These are phyloP conservation scores for Herpetomonas samuelpessoai DNA, from an alignment of 208 protist genomes.

Conservation along the genomic window DNA sequence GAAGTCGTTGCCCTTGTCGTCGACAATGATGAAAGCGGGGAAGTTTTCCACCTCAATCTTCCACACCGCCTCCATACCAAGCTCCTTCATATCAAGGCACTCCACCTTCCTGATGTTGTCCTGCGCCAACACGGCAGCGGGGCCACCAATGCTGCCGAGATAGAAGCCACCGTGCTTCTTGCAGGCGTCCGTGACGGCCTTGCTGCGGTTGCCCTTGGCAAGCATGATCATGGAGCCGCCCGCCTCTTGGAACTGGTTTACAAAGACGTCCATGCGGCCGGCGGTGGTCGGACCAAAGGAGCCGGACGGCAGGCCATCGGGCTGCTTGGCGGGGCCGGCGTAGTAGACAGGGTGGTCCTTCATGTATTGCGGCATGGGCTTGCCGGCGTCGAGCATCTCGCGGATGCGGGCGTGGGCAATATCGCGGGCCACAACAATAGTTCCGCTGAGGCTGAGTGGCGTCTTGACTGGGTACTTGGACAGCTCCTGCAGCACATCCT, in stretches of 20 bases:
- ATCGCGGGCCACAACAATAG: slow-evolving; percentile 96
- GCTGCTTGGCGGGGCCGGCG: slow-evolving; percentile 97
- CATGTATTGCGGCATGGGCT: slow-evolving; percentile 93
- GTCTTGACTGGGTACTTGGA: slow-evolving; percentile 91
- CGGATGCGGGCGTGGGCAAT: slow-evolving; percentile 96
- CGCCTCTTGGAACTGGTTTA: slow-evolving; percentile 91
- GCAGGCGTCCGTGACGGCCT: slow-evolving; percentile 90
- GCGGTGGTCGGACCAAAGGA: slow-evolving; percentile 97
- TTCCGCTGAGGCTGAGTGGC: slow-evolving; percentile 93
- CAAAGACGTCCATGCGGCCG: slow-evolving; percentile 96
- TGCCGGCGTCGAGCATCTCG: slow-evolving; percentile 85
- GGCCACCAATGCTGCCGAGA: slow-evolving; percentile 96
- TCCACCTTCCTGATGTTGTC: slow-evolving; percentile 94
- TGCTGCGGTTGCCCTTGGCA: slow-evolving; percentile 96
- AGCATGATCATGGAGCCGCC: slow-evolving; percentile 93
- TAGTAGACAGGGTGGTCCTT: slow-evolving; percentile 97
- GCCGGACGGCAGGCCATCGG: slow-evolving; percentile 91
- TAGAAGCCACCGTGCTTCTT: slow-evolving; percentile 97
- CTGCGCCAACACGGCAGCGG: slow-evolving; percentile 94
- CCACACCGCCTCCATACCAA: slow-evolving; percentile 93
- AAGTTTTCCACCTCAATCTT: slow-evolving; percentile 97
- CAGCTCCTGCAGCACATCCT: slow-evolving; percentile 75
- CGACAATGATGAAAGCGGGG: slow-evolving; percentile 97
- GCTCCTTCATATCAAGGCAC: slow-evolving; percentile 88
- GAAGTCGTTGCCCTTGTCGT: slow-evolving; percentile 98